Evolutionary conservation across 805 yeast genomes (phyloP), one percentile per base, ranked within the genome.

Genomic region (Saccharomycopsis amapae): DNA sequence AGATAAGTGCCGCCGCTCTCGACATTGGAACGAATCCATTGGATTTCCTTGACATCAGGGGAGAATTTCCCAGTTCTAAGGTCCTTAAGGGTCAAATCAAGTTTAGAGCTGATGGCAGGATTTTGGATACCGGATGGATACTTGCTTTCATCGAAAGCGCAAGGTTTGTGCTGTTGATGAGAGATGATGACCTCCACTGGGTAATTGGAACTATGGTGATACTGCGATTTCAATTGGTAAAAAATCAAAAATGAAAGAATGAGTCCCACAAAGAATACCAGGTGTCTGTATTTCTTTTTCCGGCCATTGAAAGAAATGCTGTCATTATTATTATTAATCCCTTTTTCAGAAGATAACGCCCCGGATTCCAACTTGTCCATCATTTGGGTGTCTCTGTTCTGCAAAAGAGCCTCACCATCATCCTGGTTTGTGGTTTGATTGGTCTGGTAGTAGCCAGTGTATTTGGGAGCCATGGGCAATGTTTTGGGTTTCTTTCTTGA

Each of bases 1-100:
- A 84, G 71, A 58, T 73, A 86, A 5, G 85, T 73, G 4, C 95
- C 95, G 0, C 81, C 73, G 20, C 68, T 68, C 1, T 77, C 76
- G 18, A 62, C 66, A 9, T 59, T 56, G 1, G 70, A 63, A 45
- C 57, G 57, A 38, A 85, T 75, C 95, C 95, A 86, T 59, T 83
- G 90, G 26, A 86, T 67, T 6, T 72, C 60, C 50, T 75, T 73
- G 41, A 56, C 62, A 13, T 65, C 61, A 0, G 93, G 81, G 0
- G 58, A 50, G 54, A 83, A 83, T 2, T 73, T 68, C 1, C 78
- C 78, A 42, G 75, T 73, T 52, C 90, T 70, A 2, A 70, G 64
- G 34, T 67, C 64, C 1, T 65, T 63, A 42, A 78, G 71, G 0
- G 68, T 58, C 6, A 74, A 32, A 20, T 26, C 15, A 22, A 22